These are phyloP conservation scores for Scytalidium lignicola DNA, from an alignment of 2,329 filamentous ascomycete genomes.

Conservation along the genomic window DNA sequence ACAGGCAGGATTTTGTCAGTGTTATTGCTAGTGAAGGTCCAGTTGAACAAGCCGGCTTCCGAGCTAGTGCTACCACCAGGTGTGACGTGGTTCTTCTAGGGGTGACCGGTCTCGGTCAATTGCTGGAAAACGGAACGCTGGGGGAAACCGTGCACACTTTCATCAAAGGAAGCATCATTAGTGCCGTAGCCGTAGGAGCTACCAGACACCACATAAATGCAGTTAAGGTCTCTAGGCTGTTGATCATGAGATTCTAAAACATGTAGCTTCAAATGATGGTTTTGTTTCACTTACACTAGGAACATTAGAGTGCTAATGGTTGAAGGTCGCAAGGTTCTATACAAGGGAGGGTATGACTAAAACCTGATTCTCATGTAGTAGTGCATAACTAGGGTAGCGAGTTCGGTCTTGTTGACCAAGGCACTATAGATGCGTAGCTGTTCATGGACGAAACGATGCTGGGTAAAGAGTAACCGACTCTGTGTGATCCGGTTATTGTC, in stretches of 20 bases:
- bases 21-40: slow-evolving; percentile 27
- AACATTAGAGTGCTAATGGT: slow-evolving; percentile 39
- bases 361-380: slow-evolving; percentile 38
- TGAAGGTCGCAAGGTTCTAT: slow-evolving; percentile 38
- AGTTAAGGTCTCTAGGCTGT: slow-evolving; percentile 40
- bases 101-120: slow-evolving; percentile 26
- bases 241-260: slow-evolving; percentile 4
- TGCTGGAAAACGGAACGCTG: slow-evolving; percentile 36
- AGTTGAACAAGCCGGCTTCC: slow-evolving; percentile 30
- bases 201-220: slow-evolving; percentile 26
- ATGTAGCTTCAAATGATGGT: neutral
- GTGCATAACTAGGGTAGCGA: slow-evolving; percentile 35
- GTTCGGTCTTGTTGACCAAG: slow-evolving; percentile 27
- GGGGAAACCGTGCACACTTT: slow-evolving; percentile 10
- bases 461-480: slow-evolving; percentile 26
- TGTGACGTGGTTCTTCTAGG: slow-evolving; percentile 32
- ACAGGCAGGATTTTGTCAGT: slow-evolving; percentile 25
- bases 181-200: slow-evolving; percentile 26
- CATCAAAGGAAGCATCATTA: slow-evolving; percentile 21
- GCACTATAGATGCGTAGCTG: slow-evolving; percentile 31
- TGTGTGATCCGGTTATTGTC: slow-evolving; percentile 31
- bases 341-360: slow-evolving; percentile 35
- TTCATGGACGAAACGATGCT: slow-evolving; percentile 37
- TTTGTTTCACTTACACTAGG: slow-evolving; percentile 32
- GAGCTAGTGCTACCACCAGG: slow-evolving; percentile 22